A percentile compares a stretch with the other conserved stretches of the same genome.
Evolutionary conservation across 164 flowering plant genomes (phyloP).

Genomic region (Saururus chinensis): DNA sequence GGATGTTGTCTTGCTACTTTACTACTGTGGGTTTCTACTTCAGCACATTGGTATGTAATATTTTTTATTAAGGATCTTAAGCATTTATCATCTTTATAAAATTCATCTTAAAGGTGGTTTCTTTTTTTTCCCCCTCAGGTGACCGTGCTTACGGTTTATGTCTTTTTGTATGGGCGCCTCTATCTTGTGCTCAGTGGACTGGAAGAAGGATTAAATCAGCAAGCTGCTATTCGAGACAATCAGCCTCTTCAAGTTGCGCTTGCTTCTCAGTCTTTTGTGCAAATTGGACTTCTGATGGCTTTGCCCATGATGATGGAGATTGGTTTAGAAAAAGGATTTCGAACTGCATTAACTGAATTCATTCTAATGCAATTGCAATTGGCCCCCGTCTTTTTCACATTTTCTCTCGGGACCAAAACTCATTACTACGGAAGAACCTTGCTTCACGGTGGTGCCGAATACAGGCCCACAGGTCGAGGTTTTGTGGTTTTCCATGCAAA

Average conservation of each 20-base stretch:
- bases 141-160: slow-evolving; percentile 85
- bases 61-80: neutral
- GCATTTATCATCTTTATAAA: neutral
- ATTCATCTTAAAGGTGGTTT: no score
- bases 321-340: slow-evolving; percentile 84
- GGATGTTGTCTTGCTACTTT: slow-evolving; percentile 93
- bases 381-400: slow-evolving; percentile 95
- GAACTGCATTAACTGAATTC: slow-evolving; percentile 86
- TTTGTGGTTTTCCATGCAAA: slow-evolving; percentile 97
- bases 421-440: slow-evolving; percentile 94
- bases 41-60: slow-evolving; percentile 63
- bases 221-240: slow-evolving; percentile 48
- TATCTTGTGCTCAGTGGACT: slow-evolving; percentile 97
- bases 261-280: slow-evolving; percentile 94
- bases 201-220: slow-evolving; percentile 48
- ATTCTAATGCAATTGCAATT: slow-evolving; percentile 86
- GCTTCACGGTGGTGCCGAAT: slow-evolving; percentile 96
- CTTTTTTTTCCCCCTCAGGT: slow-evolving; percentile 31
- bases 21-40: slow-evolving; percentile 92
- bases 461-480: slow-evolving; percentile 89
- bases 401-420: slow-evolving; percentile 94
- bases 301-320: slow-evolving; percentile 98
- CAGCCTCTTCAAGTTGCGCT: slow-evolving; percentile 85
- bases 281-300: slow-evolving; percentile 85
- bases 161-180: slow-evolving; percentile 90